These are phyloP conservation scores for Ophiostoma fasciatum DNA, from an alignment of 2,329 filamentous ascomycete species.

Conservation along the genomic window DNA sequence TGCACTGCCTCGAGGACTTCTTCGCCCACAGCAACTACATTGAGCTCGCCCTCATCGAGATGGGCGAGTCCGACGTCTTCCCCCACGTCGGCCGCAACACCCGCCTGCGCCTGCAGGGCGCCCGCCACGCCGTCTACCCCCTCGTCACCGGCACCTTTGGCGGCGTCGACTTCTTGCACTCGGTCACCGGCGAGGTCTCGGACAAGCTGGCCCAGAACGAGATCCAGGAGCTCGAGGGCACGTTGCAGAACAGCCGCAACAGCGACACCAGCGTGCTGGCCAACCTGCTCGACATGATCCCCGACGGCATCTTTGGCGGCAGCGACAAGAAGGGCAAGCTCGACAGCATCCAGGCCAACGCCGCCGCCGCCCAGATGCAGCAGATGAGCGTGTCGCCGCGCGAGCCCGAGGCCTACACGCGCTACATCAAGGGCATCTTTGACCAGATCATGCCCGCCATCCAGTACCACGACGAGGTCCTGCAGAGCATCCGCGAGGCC, in stretches of 20 bases:
- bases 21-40: conserved; percentile 89
- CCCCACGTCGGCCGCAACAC: conserved; percentile 72
- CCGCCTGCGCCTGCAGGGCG: conserved; percentile 53
- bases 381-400: conserved; percentile 60
- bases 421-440: conserved; percentile 59
- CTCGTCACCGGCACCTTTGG: conserved; percentile 86
- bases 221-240: conserved; percentile 75
- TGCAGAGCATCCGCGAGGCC: conserved; percentile 62
- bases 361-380: conserved; percentile 59
- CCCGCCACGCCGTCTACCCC: conserved; percentile 55
- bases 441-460: conserved; percentile 78
- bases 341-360: conserved; percentile 65
- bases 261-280: conserved; percentile 61
- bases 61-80: conserved; percentile 70
- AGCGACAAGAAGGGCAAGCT: conserved; percentile 61
- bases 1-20: conserved; percentile 87
- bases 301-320: conserved; percentile 62
- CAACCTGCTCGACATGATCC: conserved; percentile 68
- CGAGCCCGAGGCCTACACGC: conserved; percentile 70
- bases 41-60: conserved; percentile 74
- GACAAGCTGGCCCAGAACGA: conserved; percentile 89
- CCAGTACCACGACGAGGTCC: conserved; percentile 77
- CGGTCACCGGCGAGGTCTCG: conserved; percentile 62
- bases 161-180: conserved; percentile 87
- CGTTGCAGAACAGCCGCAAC: conserved; percentile 49